Conservation (phyloP, 2,329 filamentous ascomycete genomes). For the Alternaria postmessia region DNA sequence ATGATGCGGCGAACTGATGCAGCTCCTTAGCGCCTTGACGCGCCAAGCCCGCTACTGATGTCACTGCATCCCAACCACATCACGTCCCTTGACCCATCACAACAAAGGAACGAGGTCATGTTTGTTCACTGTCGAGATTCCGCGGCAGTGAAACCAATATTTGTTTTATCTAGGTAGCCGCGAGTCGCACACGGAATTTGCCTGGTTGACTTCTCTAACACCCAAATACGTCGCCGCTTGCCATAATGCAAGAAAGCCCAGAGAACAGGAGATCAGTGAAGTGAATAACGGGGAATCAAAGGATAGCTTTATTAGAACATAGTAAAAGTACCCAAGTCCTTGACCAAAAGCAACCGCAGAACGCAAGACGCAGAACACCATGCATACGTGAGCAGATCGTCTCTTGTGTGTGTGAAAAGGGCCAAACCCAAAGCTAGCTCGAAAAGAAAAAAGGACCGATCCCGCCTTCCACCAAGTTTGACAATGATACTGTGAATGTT, state of each 20-base stretch:
- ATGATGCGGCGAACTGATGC: slow-evolving; percentile 31
- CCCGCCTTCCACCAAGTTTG: slow-evolving; percentile 1
- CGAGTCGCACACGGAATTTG: neutral
- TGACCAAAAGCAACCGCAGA: slow-evolving; percentile 1
- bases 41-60: slow-evolving; percentile 18
- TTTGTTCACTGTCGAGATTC: neutral
- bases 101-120: neutral
- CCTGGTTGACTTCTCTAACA: neutral
- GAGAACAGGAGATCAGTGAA: neutral
- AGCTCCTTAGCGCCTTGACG: slow-evolving; percentile 17
- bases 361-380: slow-evolving; percentile 17
- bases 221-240: slow-evolving; percentile 1
- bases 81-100: neutral
- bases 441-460: neutral
- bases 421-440: neutral
- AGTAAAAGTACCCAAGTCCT: neutral
- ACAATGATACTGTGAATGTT: slow-evolving; percentile 9
- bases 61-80: slow-evolving; percentile 12
- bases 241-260: slow-evolving; percentile 1
- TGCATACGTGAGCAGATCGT: slow-evolving; percentile 17
- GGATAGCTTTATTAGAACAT: slow-evolving; percentile 11
- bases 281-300: neutral
- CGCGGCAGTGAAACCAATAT: neutral
- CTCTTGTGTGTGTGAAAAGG: slow-evolving; percentile 3
- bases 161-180: slow-evolving; percentile 1